Evolutionary conservation across 176 grass and related monocot species (phyloP).

Genomic region (Zizania latifolia): DNA sequence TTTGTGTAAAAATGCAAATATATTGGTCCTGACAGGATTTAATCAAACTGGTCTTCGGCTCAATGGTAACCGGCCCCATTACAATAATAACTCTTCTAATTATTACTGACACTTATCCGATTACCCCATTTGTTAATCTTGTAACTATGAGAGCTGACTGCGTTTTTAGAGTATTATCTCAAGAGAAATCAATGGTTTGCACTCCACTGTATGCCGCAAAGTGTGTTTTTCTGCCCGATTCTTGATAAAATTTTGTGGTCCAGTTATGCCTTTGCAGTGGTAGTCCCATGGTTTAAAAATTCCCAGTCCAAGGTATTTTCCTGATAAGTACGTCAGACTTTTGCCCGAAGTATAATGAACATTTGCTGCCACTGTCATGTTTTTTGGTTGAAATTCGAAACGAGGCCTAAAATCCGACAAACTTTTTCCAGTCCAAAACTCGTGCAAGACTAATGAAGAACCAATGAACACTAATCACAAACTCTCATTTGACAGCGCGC

Average conservation of each 20-base stretch:
- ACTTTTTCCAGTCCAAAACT: background rate
- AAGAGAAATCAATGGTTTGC: too few relatives aligned
- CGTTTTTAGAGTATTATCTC: too few relatives aligned
- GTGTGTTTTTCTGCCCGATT: background rate
- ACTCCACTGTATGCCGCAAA: too few relatives aligned
- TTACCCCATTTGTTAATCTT: too few relatives aligned
- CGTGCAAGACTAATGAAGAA: background rate
- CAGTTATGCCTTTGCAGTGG: background rate
- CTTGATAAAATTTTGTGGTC: background rate
- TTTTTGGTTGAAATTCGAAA: background rate
- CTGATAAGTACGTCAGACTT: background rate
- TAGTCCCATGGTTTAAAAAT: background rate
- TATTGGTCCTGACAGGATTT: too few relatives aligned
- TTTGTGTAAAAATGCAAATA: too few relatives aligned
- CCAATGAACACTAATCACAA: background rate
- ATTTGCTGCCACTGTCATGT: background rate
- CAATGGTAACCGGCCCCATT: too few relatives aligned
- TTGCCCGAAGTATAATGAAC: background rate
- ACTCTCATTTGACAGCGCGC: background rate
- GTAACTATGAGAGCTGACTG: too few relatives aligned
- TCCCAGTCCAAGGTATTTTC: background rate
- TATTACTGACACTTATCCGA: too few relatives aligned
- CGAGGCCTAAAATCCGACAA: background rate
- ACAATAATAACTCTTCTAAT: too few relatives aligned
- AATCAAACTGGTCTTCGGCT: too few relatives aligned